These are phyloP conservation scores for Pythium periplocum DNA, from an alignment of 352 stramenopile genomes.

Conservation along the genomic window DNA sequence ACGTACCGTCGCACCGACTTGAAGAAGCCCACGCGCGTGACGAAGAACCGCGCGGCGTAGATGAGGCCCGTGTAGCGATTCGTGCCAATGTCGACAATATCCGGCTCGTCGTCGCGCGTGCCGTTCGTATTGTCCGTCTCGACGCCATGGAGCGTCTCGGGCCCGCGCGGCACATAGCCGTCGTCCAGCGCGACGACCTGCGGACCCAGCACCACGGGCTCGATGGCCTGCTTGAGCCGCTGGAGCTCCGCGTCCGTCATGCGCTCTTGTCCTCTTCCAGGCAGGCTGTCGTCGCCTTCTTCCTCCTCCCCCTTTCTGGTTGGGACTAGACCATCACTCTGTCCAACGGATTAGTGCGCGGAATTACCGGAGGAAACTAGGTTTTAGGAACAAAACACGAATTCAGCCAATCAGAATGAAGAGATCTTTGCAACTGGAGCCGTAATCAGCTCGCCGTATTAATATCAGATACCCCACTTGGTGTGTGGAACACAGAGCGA, in stretches of 20 bases:
- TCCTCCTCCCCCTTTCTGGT: neutral
- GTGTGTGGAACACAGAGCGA: too few species aligned
- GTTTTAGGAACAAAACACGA: too few species aligned
- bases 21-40: slow-evolving; percentile 77
- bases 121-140: slow-evolving; percentile 33
- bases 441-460: too few species aligned
- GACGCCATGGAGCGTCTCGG: slow-evolving; percentile 50
- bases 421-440: too few species aligned
- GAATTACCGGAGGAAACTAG: too few species aligned
- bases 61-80: slow-evolving; percentile 83
- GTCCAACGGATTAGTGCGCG: too few species aligned
- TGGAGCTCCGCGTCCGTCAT: slow-evolving; percentile 44
- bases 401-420: too few species aligned
- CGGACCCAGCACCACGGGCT: slow-evolving; percentile 45
- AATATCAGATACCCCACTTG: too few species aligned
- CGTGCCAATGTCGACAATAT: slow-evolving; percentile 35
- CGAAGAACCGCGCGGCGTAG: slow-evolving; percentile 83
- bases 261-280: neutral
- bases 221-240: slow-evolving; percentile 54
- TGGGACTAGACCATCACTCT: too few species aligned
- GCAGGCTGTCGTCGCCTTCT: neutral
- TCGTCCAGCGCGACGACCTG: slow-evolving; percentile 51
- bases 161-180: slow-evolving; percentile 59
- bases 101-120: slow-evolving; percentile 28
- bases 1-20: slow-evolving; percentile 60